Base-by-base conservation (phyloP, 2,329 filamentous ascomycete genomes). In the Emericellopsis atlantica region DNA sequence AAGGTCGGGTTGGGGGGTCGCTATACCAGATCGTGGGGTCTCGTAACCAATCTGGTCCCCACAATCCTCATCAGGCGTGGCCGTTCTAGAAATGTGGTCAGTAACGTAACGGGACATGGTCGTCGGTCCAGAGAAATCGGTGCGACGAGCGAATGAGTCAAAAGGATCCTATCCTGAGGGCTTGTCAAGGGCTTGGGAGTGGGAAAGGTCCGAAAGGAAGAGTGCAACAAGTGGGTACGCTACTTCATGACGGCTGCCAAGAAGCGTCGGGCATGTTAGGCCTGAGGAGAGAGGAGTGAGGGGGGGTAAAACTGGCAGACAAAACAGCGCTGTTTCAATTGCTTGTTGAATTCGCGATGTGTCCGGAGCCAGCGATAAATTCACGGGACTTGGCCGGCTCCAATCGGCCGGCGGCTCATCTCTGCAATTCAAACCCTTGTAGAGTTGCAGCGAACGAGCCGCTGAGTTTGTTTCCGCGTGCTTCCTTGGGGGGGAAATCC, bases 1-100 rank as follows among this genome's bases (percentile, higher is more conserved):
- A 48, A 84, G 81, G 65, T 96, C 90, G 51, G 92, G 92, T 56
- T 89, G 84, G 51, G 92, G 92, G 47, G 92, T 98, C 50, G 87
- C 84, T 61, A 94, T 78, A 56, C 89, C 88, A 52, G 89, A 93
- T 55, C 88, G 84, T 54, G 88, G 92, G 41, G 85, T 89, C 53
- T 86, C 83, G 60, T 83, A 84, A 58, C 86, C 85, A 59, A 87
- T 82, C 52, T 86, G 80, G 61, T 89, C 83, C 58, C 70, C 69
- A 54, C 69, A 72, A 59, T 87, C 82, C 56, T 90, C 83, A 50
- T 84, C 81, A 53, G 67, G 56, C 45, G 70, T 61, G 53, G 70
- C 62, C 58, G 72, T 66, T 65, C 74, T 77, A 61, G 56, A 15
- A 16, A 37, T 62, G 53, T 64, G 59, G 70, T 77, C 68, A 75